These are phyloP conservation scores for Fusarium sp. DNA, from an alignment of 2,329 filamentous ascomycete genomes.

Conservation along the genomic window DNA sequence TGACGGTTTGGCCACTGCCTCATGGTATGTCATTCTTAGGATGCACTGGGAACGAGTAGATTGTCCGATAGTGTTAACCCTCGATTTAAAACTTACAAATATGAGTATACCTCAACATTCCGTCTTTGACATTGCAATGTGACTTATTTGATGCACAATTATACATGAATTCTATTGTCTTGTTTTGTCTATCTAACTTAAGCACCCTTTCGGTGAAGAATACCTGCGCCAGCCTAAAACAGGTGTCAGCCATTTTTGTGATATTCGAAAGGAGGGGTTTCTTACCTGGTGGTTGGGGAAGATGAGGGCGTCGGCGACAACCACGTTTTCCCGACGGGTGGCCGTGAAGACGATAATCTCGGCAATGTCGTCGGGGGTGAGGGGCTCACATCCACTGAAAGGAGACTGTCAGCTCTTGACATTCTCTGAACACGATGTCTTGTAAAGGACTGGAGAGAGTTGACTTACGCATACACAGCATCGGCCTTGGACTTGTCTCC, in stretches of 20 bases:
- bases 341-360: slow-evolving; percentile 90
- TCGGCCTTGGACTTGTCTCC: slow-evolving; percentile 91
- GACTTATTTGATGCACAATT: not conserved
- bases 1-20: not conserved
- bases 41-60: not conserved
- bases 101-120: not conserved
- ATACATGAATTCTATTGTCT: not conserved
- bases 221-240: slow-evolving; percentile 48
- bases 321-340: slow-evolving; percentile 87
- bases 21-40: not conserved
- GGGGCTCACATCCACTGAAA: slow-evolving; percentile 77
- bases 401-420: not conserved
- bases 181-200: slow-evolving; percentile 10
- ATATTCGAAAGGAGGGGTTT: not conserved
- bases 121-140: too few relatives aligned
- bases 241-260: slow-evolving; percentile 11
- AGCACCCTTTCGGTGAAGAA: slow-evolving; percentile 46
- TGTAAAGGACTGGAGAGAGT: slow-evolving; percentile 78
- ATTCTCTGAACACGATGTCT: not conserved
- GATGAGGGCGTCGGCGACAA: slow-evolving; percentile 87
- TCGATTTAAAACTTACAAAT: not conserved
- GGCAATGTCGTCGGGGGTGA: slow-evolving; percentile 91
- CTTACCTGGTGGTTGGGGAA: slow-evolving; percentile 90
- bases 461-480: slow-evolving; percentile 88
- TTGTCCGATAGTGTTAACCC: not conserved